Evolutionary conservation across 192 early-diverging fungal species (phyloP), one percentile per base, ranked within the genome.

Genomic region (Backusella australiensis): DNA sequence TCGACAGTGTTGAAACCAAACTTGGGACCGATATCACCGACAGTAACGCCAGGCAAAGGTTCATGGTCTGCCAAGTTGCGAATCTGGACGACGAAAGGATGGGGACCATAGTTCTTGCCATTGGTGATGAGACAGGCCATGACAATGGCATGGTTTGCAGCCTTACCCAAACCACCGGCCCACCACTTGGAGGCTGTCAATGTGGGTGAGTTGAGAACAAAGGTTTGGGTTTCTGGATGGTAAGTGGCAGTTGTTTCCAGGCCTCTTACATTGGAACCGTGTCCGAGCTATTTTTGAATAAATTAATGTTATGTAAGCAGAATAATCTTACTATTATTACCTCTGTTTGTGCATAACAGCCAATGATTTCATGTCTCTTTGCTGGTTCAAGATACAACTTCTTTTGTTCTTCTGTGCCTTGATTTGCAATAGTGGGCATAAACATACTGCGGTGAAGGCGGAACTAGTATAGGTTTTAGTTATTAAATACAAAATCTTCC

Each of bases 301-400:
- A 73, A 63, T 34, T 21, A 26, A 29, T 5, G 14, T 49, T 36
- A 52, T 34, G 34, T 35, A 35, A 68, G 67, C 34, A 36, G 19
- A 67, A 67, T 15, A 67, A 67, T 35, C 11, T 35, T 17, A 67
- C 1, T 87, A 17, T 6, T 44, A 3, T 86, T 52, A 96, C 86
- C 84, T 96, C 95, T 1, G 95, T 96, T 78, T 96, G 95, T 53
- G 94, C 93, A 69, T 95, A 96, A 83, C 93, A 95, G 23, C 94
- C 94, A 74, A 95, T 91, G 66, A 96, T 93, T 78, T 92, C 88
- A 81, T 94, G 91, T 36, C 85, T 80, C 36, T 85, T 72, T 8
- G 94, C 94, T 19, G 90, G 91, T 78, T 87, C 84, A 34, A 94
- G 83, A 77, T 93, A 96, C 72, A 90, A 72, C 67, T 89, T 85